These are phyloP conservation scores for Lachnellula hyalina DNA, from an alignment of 2,329 filamentous ascomycete genomes.

Conservation along the genomic window DNA sequence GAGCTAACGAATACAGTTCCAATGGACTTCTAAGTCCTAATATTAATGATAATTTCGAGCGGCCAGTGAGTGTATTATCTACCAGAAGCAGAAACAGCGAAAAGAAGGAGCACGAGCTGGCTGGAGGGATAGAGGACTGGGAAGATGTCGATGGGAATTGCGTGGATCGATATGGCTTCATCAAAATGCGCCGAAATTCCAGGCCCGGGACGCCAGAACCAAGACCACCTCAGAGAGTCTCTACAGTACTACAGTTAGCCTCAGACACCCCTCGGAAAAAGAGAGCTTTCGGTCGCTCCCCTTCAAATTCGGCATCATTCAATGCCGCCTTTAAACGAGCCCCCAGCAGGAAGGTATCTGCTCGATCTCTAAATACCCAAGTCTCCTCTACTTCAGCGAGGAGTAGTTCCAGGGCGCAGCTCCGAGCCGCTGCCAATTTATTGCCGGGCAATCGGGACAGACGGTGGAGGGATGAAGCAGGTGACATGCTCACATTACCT, in stretches of 20 bases:
- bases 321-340: conserved; percentile 28
- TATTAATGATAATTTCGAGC: conserved; percentile 7
- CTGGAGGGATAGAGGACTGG: conserved; percentile 62
- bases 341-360: conserved; percentile 51
- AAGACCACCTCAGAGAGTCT: conserved; percentile 28
- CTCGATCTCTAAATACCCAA: conserved; percentile 54
- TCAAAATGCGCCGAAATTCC: conserved; percentile 41
- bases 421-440: conserved; percentile 54
- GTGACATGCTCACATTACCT: conserved; percentile 59
- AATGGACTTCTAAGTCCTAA: conserved; percentile 17
- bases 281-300: conserved; percentile 25
- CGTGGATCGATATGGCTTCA: conserved; percentile 66
- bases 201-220: conserved; percentile 35
- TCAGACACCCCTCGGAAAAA: conserved; percentile 28
- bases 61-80: conserved; percentile 23
- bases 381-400: conserved; percentile 28
- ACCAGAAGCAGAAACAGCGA: conserved; percentile 22
- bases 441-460: conserved; percentile 57
- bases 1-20: conserved; percentile 18
- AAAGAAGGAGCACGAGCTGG: conserved; percentile 39
- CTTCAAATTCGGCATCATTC: conserved; percentile 21
- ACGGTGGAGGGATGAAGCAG: conserved; percentile 58
- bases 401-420: conserved; percentile 46
- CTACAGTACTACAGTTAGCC: conserved; percentile 28
- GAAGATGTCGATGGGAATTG: conserved; percentile 56